phyloP scores from a whole-genome alignment of 163 green algal species.

The Volvox carteri region DNA sequence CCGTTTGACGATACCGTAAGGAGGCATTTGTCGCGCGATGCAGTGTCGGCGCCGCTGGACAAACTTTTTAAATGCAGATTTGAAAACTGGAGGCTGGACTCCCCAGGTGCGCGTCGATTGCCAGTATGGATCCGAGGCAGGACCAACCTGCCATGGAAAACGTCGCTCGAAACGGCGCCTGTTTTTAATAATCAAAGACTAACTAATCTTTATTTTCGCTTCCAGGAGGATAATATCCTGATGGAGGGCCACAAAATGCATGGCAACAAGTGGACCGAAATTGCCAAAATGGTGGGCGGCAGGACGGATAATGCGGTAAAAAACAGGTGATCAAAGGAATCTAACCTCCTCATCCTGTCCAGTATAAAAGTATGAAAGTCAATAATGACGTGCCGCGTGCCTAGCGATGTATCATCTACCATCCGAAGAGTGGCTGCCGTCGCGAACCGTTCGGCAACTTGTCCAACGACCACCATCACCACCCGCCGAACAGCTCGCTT shows the following conservation, averaged over 20 bases:
- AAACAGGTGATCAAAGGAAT: constrained; percentile 86
- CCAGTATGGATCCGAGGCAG: background rate
- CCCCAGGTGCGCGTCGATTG: constrained; percentile 63
- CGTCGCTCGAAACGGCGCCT: background rate
- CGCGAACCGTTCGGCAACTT: no score
- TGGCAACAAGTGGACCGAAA: constrained; percentile 97
- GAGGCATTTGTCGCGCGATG: background rate
- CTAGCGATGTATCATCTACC: no score
- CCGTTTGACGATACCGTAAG: background rate
- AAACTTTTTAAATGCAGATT: constrained; percentile 80
- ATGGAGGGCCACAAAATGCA: constrained; percentile 81
- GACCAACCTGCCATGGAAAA: background rate
- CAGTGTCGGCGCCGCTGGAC: constrained; percentile 82
- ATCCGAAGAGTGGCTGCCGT: no score
- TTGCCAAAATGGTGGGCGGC: constrained; percentile 90
- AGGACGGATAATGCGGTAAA: constrained; percentile 98
- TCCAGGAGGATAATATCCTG: constrained; percentile 80
- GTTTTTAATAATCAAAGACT: background rate
- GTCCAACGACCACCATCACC: no score
- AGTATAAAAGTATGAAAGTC: no score
- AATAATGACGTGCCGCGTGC: no score
- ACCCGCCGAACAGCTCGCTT: no score
- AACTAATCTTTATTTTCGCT: background rate
- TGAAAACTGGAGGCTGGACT: constrained; percentile 85
- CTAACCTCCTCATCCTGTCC: no score